Evolutionary conservation across 2,329 filamentous ascomycete genomes (phyloP), one percentile per base, ranked within the genome.

Genomic region (Chlorencoelia australis): DNA sequence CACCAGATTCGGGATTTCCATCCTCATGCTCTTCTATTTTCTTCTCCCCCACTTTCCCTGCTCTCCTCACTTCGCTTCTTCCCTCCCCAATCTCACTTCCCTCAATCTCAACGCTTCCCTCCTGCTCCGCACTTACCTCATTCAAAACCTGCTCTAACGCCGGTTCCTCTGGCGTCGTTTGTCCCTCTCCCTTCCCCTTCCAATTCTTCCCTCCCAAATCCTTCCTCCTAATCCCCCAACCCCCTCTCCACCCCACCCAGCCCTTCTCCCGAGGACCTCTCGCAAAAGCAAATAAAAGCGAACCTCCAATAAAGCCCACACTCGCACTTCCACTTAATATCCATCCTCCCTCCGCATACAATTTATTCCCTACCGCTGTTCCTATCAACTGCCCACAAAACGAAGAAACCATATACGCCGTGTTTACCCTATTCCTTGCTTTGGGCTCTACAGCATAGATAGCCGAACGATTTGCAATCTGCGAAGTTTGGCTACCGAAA

Each of bases 321-420:
- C 69, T 73, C 21, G 67, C 64, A 48, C 70, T 71, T 0, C 73
- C 73, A 42, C 66, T 70, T 10, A 61, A 60, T 2, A 68, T 59
- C 75, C 75, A 79, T 0, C 74, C 74, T 0, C 64, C 66, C 4
- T 56, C 42, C 5, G 69, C 69, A 51, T 73, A 79, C 9, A 78
- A 55, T 29, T 65, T 60, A 43, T 70, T 74, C 0, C 70, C 70
- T 0, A 73, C 71, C 2, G 71, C 66, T 0, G 76, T 79, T 0
- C 83, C 83, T 2, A 77, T 78, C 30, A 91, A 52, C 61, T 91
- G 84, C 0, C 84, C 84, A 18, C 71, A 75, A 50, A 89, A 89
- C 0, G 73, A 75, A 6, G 70, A 68, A 0, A 87, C 68, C 84
- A 89, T 91, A 51, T 86, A 91, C 1, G 78, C 81, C 0, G 83